phyloP scores from a whole-genome alignment of 306 rosid species.

The Biancaea sappan region DNA sequence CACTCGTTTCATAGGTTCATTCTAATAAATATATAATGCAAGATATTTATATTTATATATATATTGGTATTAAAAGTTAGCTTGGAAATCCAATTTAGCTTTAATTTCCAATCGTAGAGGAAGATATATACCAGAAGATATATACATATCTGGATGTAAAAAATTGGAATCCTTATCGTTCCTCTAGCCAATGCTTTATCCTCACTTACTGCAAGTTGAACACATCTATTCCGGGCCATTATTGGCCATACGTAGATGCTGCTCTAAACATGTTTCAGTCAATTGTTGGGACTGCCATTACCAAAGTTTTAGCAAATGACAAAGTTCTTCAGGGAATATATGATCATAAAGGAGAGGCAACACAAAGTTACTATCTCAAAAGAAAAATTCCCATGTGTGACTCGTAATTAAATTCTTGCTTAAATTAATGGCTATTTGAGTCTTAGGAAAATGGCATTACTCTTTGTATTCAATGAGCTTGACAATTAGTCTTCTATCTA shows the following conservation, averaged over 20 bases:
- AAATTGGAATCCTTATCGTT: conserved; percentile 44
- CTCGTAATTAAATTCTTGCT: neutral
- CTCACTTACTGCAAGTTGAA: conserved; percentile 54
- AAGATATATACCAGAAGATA: too few species aligned
- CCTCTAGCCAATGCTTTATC: conserved; percentile 26
- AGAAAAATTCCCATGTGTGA: conserved; percentile 9
- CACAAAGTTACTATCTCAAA: conserved; percentile 10
- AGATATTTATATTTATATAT: too few species aligned
- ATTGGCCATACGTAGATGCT: conserved; percentile 13
- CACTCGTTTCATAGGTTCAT: too few species aligned
- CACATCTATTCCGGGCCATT: conserved; percentile 18
- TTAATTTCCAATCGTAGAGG: too few species aligned
- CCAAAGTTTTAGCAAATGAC: neutral
- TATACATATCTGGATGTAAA: neutral
- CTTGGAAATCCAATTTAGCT: neutral
- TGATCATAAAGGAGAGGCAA: conserved; percentile 13
- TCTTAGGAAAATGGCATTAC: too few species aligned
- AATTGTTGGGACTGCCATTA: conserved; percentile 14
- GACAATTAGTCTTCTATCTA: too few species aligned
- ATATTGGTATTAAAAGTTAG: too few species aligned
- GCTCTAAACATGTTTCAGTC: conserved; percentile 34
- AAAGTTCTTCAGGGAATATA: conserved; percentile 39
- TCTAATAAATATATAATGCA: too few species aligned
- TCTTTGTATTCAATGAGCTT: too few species aligned
- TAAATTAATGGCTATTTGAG: too few species aligned